Base-by-base conservation (phyloP, 1,139 yeast species). In the Hyphopichia wangnamkhiaoensis region DNA sequence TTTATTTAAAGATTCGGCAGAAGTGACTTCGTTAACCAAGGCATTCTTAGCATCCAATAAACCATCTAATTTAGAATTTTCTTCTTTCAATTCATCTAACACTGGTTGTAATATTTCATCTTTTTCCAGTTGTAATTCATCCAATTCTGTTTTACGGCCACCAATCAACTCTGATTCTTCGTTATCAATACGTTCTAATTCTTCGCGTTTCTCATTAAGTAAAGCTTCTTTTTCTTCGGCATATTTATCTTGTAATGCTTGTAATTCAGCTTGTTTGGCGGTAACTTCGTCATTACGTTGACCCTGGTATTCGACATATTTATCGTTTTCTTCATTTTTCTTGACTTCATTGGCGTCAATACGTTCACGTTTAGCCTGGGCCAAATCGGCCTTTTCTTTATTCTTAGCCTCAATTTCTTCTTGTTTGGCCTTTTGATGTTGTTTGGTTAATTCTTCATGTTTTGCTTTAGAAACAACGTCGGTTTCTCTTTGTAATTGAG, bases 401-500 rank as follows among this genome's bases (percentile, higher is more conserved):
- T 71, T 69, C 59, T 80, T 79, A 46, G 73, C 77, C 40, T 71
- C 74, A 52, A 69, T 63, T 52, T 76, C 76, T 29, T 61, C 71
- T 42, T 71, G 68, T 54, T 77, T 79, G 52, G 74, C 80, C 44
- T 77, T 77, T 37, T 56, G 56, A 47, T 72, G 76, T 37, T 54
- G 48, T 33, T 51, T 53, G 28, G 50, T 50, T 45, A 66, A 61
- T 39, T 73, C 78, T 25, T 53, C 51, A 35, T 67, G 65, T 49
- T 63, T 63, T 34, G 51, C 43, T 43, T 55, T 56, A 38, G 57
- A 58, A 31, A 52, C 61, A 28, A 49, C 44, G 59, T 90, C 96
- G 34, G 72, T 66, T 38, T 76, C 78, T 52, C 96, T 79, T 63
- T 88, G 94, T 30, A 78, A 73, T 23, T 68, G 74, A 14, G 95